A percentile compares a stretch with the other conserved stretches of the same genome.
Evolutionary conservation across 192 early-diverging fungal genomes (phyloP).

Genomic region (Chytriomyces sp.): DNA sequence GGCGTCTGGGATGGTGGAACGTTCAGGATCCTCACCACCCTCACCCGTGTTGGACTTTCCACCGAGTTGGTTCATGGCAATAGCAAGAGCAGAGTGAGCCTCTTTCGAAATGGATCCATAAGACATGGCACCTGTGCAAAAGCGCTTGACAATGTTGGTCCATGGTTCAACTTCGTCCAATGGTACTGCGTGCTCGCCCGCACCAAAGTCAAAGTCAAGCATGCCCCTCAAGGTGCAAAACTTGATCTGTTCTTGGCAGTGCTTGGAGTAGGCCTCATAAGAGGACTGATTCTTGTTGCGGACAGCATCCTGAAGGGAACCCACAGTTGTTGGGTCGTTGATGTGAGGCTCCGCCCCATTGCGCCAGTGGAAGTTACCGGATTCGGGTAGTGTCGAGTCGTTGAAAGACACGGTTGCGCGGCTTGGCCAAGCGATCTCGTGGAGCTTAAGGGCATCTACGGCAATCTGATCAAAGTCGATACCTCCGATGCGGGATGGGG

Average conservation of each 20-base stretch:
- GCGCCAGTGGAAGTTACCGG: conserved; percentile 98
- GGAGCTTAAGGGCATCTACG: conserved; percentile 81
- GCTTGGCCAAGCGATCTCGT: conserved; percentile 82
- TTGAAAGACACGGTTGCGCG: conserved; percentile 62
- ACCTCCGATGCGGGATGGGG: conserved; percentile 94
- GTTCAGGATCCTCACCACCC: conserved; percentile 92
- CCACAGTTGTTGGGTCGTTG: conserved; percentile 86
- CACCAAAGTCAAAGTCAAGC: conserved; percentile 78
- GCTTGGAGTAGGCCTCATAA: conserved; percentile 82
- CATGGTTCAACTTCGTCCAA: conserved; percentile 97
- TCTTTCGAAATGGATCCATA: conserved; percentile 97
- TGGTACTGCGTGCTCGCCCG: conserved; percentile 68
- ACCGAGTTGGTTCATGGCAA: conserved; percentile 94
- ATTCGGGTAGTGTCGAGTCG: conserved; percentile 76
- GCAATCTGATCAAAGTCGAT: conserved; percentile 76
- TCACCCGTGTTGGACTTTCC: conserved; percentile 99
- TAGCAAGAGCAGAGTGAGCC: conserved; percentile 86
- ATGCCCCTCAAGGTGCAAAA: conserved; percentile 93
- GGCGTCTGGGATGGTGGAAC: conserved; percentile 62
- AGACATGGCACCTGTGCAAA: conserved; percentile 98
- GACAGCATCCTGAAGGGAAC: conserved; percentile 94
- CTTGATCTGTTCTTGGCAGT: conserved; percentile 80
- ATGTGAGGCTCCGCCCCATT: conserved; percentile 89
- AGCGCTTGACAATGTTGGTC: conserved; percentile 93
- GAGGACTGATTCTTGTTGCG: conserved; percentile 84